Conservation (phyloP, 2,329 filamentous ascomycete species). For the Diaporthe sp. region DNA sequence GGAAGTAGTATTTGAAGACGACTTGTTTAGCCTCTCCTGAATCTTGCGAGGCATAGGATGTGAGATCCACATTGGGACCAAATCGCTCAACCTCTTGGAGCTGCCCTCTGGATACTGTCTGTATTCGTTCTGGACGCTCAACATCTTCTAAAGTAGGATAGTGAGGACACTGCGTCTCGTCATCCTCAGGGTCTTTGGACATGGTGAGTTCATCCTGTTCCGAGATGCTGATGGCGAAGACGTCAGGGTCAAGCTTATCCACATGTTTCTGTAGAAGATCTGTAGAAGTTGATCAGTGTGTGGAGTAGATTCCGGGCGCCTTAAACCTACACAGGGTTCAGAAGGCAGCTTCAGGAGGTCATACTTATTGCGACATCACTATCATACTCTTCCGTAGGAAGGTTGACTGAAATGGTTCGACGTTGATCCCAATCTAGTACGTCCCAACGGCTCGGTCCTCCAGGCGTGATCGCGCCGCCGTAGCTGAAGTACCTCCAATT, state of each 20-base stretch:
- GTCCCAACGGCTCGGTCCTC: not conserved
- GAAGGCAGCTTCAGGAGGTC: not conserved
- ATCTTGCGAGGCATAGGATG: conserved; percentile 13
- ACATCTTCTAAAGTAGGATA: not conserved
- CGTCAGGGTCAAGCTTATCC: not conserved
- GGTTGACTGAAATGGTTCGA: conserved; percentile 5
- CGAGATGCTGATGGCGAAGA: conserved; percentile 8
- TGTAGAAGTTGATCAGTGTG: not conserved
- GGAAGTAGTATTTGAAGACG: conserved; percentile 52
- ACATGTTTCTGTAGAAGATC: not conserved
- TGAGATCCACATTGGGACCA: conserved; percentile 37
- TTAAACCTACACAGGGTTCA: too few species aligned
- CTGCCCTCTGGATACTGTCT: conserved; percentile 34
- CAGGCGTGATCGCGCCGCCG: not conserved
- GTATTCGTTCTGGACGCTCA: not conserved
- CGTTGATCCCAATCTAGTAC: not conserved
- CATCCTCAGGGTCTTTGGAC: not conserved
- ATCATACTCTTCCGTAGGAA: not conserved
- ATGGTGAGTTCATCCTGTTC: not conserved
- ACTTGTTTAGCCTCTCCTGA: conserved; percentile 31
- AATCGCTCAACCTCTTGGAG: conserved; percentile 42
- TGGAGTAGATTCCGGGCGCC: not conserved
- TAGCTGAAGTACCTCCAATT: not conserved
- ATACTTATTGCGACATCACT: not conserved
- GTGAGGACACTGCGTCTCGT: conserved; percentile 1